Evolutionary conservation across 345 rosid species (phyloP).

Genomic region (Jatropha curcas): DNA sequence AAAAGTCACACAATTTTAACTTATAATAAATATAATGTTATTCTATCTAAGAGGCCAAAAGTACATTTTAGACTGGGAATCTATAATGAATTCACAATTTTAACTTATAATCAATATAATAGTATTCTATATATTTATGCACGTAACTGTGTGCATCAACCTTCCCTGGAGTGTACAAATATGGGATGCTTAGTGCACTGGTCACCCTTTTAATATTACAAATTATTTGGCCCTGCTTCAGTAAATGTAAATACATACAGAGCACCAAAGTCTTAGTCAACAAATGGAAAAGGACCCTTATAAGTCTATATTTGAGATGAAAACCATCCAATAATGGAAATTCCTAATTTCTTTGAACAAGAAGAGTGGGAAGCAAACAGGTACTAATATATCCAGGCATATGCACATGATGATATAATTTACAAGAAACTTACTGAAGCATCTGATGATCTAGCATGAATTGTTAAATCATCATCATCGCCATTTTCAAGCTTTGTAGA

Average conservation of each 20-base stretch:
- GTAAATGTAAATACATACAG: not conserved
- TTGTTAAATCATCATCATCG: slow-evolving; percentile 26
- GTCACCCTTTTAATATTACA: too few species aligned
- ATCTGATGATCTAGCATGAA: slow-evolving; percentile 27
- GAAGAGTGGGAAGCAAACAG: not conserved
- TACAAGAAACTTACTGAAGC: slow-evolving; percentile 34
- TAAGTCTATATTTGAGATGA: not conserved
- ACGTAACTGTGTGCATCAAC: too few species aligned
- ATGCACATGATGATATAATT: slow-evolving; percentile 3
- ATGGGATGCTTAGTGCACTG: too few species aligned
- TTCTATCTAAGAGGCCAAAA: too few species aligned
- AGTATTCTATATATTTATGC: too few species aligned
- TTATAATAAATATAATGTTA: too few species aligned
- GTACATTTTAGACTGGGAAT: too few species aligned
- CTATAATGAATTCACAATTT: too few species aligned
- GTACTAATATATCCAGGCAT: not conserved
- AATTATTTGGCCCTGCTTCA: not conserved
- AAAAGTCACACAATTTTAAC: too few species aligned
- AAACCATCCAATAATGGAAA: slow-evolving; percentile 2
- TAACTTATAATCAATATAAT: too few species aligned
- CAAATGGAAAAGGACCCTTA: not conserved
- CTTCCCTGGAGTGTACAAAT: too few species aligned
- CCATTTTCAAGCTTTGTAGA: slow-evolving; percentile 25
- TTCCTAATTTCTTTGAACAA: slow-evolving; percentile 3
- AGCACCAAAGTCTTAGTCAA: not conserved